Evolutionary conservation across 345 rosid genomes (phyloP), one percentile per base, ranked within the genome.

Genomic region (Sisymbrium irio): DNA sequence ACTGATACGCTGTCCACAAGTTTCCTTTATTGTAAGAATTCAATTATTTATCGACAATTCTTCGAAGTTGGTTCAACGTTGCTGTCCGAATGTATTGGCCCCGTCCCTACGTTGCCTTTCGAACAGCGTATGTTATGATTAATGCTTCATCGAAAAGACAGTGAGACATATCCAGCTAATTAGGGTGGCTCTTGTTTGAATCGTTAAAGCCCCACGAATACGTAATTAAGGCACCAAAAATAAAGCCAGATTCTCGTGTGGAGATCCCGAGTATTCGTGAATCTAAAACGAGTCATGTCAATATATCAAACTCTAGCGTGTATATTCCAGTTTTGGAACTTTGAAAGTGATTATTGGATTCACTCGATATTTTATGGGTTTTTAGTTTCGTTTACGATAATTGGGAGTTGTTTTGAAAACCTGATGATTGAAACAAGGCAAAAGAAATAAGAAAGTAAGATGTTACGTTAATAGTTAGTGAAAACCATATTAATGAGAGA

Each of bases 11-110:
- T 77, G 77, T 77, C 80, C 80, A 59, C 80, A 77, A 50, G 46
- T 58, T 71, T 65, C n/a, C 8, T 15, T 22, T 62, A 27, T 42
- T 19, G 5, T 8, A 6, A 51, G n/a, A n/a, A 33, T 4, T 2
- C 11, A 41, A 69, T 62, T 46, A 55, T 77, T 20, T 14, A 7
- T 57, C 71, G 76, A 71, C 80, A 77, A 64, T 49, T 32, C 63
- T 71, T 77, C 45, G 50, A 65, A 72, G 77, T 65, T 65, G 80
- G 80, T 71, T 77, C 44, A 56, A 65, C 51, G 80, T 77, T 77
- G 77, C 80, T 72, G 73, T 77, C 80, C 36, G 35, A 71, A 71
- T 65, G 77, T 71, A 57, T 65, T 65, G 55, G 65, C 80, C 66
- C 47, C 25, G 77, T 71, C 77, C 77, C 80, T 77, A 71, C 77